A percentile compares a stretch with the other conserved stretches of the same genome.
Evolutionary conservation across 1,284 basidiomycete genomes (phyloP).

Genomic region (Meira nashicola): DNA sequence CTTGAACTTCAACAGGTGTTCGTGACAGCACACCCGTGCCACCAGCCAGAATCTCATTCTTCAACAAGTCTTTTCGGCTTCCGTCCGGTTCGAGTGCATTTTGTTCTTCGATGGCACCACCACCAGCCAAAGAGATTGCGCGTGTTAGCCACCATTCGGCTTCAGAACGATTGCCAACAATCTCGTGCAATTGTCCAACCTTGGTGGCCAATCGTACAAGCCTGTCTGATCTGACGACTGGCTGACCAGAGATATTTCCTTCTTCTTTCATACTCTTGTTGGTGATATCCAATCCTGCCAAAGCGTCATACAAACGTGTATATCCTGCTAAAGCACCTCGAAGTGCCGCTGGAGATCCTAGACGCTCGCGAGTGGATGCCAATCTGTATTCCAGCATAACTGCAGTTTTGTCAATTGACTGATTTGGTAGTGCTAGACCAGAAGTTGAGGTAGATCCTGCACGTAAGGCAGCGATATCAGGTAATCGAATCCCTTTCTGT

Average conservation of each 20-base stretch:
- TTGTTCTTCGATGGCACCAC: slow-evolving; percentile 10
- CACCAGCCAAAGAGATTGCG: slow-evolving; percentile 28
- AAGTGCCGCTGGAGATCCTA: slow-evolving; percentile 15
- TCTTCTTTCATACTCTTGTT: slow-evolving; percentile 6
- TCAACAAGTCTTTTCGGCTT: background rate
- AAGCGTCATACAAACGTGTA: slow-evolving; percentile 27
- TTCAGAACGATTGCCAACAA: slow-evolving; percentile 19
- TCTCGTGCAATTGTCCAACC: slow-evolving; percentile 29
- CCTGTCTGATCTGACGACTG: slow-evolving; percentile 8
- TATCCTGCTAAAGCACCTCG: slow-evolving; percentile 15
- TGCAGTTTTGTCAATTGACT: slow-evolving; percentile 20
- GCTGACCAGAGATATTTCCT: slow-evolving; percentile 9
- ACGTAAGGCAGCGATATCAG: slow-evolving; percentile 24
- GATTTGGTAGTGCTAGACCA: background rate
- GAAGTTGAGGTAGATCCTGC: slow-evolving; percentile 8
- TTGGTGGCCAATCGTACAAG: slow-evolving; percentile 37
- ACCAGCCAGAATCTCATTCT: slow-evolving; percentile 6
- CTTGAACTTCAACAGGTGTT: background rate
- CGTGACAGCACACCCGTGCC: background rate
- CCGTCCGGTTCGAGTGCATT: background rate
- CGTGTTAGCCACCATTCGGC: slow-evolving; percentile 30
- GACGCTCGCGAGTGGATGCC: slow-evolving; percentile 19
- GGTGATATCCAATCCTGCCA: background rate
- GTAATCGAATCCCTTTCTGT: slow-evolving; percentile 28
- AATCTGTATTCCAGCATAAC: slow-evolving; percentile 21